Evolutionary conservation across 805 yeast genomes (phyloP), one percentile per base, ranked within the genome.

Genomic region (Blastobotrys attinorum): DNA sequence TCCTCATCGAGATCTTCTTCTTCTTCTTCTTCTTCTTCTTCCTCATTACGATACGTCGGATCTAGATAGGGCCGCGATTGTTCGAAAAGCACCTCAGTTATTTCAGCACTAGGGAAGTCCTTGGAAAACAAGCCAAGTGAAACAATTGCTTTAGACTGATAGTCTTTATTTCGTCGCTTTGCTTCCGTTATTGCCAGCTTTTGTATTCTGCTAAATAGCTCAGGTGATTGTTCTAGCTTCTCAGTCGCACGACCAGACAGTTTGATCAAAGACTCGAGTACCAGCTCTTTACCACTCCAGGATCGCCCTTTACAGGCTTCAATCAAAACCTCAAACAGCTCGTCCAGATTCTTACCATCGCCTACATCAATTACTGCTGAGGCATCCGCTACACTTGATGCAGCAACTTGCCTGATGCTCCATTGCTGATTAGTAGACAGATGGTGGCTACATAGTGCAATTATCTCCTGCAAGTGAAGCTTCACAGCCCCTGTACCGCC

Each of bases 241-340:
- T 51, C 53, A 38, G 67, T 62, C 6, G 77, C 69, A 47, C 75
- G 76, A 15, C 66, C 55, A 0, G 81, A 57, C 25, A 83, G 67
- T 1, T 76, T 62, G 0, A 84, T 82, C 43, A 89, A 64, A 0
- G 96, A 84, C 31, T 76, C 77, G 16, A 87, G 65, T 1, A 92
- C 72, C 22, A 70, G 61, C 52, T 88, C 96, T 55, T 90, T 90
- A 4, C 97, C 97, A 13, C 72, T 71, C 92, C 96, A 90, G 7
- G 90, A 75, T 47, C 94, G 76, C 1, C 96, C 96, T 44, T 71
- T 68, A 44, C 79, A 70, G 0, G 94, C 77, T 22, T 70, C 71
- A 15, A 83, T 58, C 37, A 86, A 65, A 4, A 78, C 65, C 0
- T 66, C 62, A 46, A 83, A 75, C 15, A 86, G 58, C 15, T 53